These are phyloP conservation scores for Emydomyces testavorans DNA, from an alignment of 2,329 filamentous ascomycete species.

Conservation along the genomic window DNA sequence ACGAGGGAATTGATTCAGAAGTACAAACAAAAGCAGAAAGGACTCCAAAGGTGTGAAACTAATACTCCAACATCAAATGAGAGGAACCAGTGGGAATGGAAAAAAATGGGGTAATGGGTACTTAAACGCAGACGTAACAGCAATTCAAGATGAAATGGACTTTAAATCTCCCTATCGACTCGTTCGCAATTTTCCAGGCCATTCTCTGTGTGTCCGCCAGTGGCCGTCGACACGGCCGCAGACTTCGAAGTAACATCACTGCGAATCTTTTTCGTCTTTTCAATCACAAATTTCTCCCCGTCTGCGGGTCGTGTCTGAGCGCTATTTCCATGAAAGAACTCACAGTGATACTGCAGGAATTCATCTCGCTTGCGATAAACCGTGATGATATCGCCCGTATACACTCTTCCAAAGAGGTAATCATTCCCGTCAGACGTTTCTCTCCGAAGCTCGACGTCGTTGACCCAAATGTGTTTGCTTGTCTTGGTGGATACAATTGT, in stretches of 20 bases:
- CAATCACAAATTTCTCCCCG: conserved; percentile 33
- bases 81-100: background rate
- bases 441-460: conserved; percentile 53
- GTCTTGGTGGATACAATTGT: conserved; percentile 71
- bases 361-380: conserved; percentile 49
- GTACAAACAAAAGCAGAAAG: background rate
- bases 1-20: background rate
- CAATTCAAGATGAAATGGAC: background rate
- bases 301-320: conserved; percentile 30
- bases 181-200: background rate
- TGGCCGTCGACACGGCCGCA: conserved; percentile 3
- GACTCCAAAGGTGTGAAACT: background rate
- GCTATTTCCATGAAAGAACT: conserved; percentile 39
- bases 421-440: conserved; percentile 41
- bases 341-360: conserved; percentile 35
- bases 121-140: background rate
- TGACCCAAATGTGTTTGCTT: conserved; percentile 63
- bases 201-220: conserved; percentile 2
- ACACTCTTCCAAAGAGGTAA: conserved; percentile 53
- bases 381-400: conserved; percentile 64
- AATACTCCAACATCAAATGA: background rate
- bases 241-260: background rate
- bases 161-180: background rate
- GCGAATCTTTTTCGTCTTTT: conserved; percentile 28
- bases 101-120: background rate